These are phyloP conservation scores for Paramyrothecium sp. DNA, from an alignment of 2,329 filamentous ascomycete species.

Conservation along the genomic window DNA sequence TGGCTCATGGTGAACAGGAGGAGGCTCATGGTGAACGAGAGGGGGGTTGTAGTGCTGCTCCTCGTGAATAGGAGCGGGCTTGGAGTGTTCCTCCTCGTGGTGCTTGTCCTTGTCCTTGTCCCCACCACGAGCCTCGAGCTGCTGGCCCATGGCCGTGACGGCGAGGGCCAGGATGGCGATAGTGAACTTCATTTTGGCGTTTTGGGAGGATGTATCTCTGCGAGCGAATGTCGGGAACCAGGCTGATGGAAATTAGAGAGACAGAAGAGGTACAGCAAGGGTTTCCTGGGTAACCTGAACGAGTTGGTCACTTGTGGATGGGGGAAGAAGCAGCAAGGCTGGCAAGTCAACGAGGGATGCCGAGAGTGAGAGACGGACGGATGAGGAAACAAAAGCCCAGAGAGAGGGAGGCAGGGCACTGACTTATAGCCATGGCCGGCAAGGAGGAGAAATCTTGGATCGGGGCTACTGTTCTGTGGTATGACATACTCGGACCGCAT, in stretches of 20 bases:
- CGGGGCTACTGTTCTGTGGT: neutral
- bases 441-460: neutral
- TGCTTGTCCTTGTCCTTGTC: too few species aligned
- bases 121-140: slow-evolving; percentile 7
- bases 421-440: slow-evolving; percentile 20
- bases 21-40: too few species aligned
- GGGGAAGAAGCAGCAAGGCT: slow-evolving; percentile 12
- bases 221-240: slow-evolving; percentile 10
- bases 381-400: slow-evolving; percentile 7
- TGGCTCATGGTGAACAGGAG: too few species aligned
- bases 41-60: too few species aligned
- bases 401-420: slow-evolving; percentile 5
- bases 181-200: slow-evolving; percentile 20
- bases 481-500: neutral
- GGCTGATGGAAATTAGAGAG: too few species aligned
- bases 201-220: neutral
- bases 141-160: slow-evolving; percentile 18
- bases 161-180: slow-evolving; percentile 20
- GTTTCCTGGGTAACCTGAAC: slow-evolving; percentile 28
- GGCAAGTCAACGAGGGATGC: slow-evolving; percentile 12
- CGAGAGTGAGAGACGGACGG: slow-evolving; percentile 6
- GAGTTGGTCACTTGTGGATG: slow-evolving; percentile 21
- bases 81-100: too few species aligned
- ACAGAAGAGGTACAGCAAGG: too few species aligned
- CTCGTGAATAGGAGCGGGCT: too few species aligned